Base-by-base conservation (phyloP, 169 alveolate species). In the Plasmodium fragile region DNA sequence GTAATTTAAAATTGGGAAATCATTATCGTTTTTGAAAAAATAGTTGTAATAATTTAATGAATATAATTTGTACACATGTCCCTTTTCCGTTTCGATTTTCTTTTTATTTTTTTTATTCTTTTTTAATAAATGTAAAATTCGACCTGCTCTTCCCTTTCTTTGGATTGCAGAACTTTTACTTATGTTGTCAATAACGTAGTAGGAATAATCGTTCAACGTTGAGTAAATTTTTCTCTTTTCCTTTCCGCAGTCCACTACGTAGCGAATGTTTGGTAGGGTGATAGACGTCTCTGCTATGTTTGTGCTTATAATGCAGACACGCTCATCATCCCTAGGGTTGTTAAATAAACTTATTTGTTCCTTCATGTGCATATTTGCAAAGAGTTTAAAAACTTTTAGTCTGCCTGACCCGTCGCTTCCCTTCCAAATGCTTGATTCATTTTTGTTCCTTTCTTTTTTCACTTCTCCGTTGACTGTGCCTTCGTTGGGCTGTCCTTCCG, bases 261-360 rank as follows among this genome's bases (percentile, higher is more conserved):
- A 99, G 45, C 99, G 95, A 49, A 98, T 96, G 83, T 99, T 99
- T 25, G 99, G 99, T 53, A 99, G 97, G 13, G 99, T 99, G 32
- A 99, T 94, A 8, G 99, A 98, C 18, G 99, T 99, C 96, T 99
- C 99, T 16, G 99, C 99, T 3, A 99, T 99, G 90, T 99, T 99
- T 32, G 99, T 99, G n/a, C 99, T 97, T 43, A 99, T 97, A 52
- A 99, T 98, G 39, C 99, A 98, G 70, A 98, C 93, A 18, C 99
- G 96, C 94, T 98, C 98, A 91, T 96, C 96, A 8, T 97, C 98
- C 34, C 94, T 95, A 30, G 99, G 99, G 32, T 96, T 92, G 28
- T 97, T 95, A 82, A 97, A 97, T 41, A 97, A 97, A 71, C 30
- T 70, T 96, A 95, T 95, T 93, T 97, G 96, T 6, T 82, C 72